Evolutionary conservation across 257 asterid species (phyloP), one percentile per base, ranked within the genome.

Genomic region (Verbascum thapsus): DNA sequence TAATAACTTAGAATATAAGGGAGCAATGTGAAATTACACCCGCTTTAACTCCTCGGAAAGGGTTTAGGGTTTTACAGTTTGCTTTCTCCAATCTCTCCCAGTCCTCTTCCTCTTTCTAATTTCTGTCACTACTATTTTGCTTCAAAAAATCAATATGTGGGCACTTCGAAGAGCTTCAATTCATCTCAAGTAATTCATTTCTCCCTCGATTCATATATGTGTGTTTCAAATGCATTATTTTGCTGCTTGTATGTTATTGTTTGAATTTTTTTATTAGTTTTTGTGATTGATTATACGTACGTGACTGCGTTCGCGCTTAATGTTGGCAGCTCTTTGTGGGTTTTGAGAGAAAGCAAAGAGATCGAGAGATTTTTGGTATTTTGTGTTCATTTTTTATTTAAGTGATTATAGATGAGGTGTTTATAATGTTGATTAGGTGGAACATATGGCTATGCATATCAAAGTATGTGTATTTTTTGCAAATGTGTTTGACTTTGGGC

Each of bases 131-230:
- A 35, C 45, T 8, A 38, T 5, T 13, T 34, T 45, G 32, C 64
- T 10, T 3, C 18, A 2, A 53, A 50, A 22, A 20, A 41, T 55
- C 66, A 69, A 23, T 62, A 88, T 89, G 96, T 84, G 83, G 87
- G 78, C 91, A 42, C 67, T 82, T 53, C 87, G 94, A n/a, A 72
- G 90, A 68, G 85, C 84, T 34, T 80, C 83, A 54, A 61, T 75
- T 74, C 78, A 83, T 60, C 78, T 84, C 74, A 80, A 58, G 96
- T 86, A 78, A 68, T 61, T 42, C 11, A 26, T 53, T 52, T 7
- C 3, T 44, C 59, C 64, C 45, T 44, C 39, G 53, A 7, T 47
- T 62, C 30, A 4, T 23, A 0, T 13, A 7, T 19, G 5, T 26
- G 5, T 26, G 5, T 26, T 68, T 47, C 32, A 20, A n/a, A 16